Base-by-base conservation (phyloP, 345 rosid species). In the Diplotaxis tenuifolia region DNA sequence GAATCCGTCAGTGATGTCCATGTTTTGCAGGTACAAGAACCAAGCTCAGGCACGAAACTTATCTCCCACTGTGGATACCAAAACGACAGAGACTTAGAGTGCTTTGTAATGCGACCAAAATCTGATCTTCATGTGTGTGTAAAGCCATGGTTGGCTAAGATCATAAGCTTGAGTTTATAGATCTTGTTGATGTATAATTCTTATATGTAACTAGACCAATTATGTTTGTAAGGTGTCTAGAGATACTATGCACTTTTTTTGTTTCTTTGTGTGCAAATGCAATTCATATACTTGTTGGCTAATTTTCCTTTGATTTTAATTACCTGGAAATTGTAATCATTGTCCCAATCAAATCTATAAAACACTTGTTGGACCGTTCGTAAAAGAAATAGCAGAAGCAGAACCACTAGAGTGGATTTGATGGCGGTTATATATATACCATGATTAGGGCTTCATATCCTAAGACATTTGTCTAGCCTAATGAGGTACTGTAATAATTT, bases 1-100 rank as follows among this genome's bases (percentile, higher is more conserved):
- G 60, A 74, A 69, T 21, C 38, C 73, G 12, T 84, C 95, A 0
- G 71, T 93, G 54, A 61, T 68, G 0, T 63, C 82, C 71, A 56
- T 88, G 55, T 93, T 90, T 80, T 78, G 83, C 54, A 87, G 61
- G 67, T 93, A 84, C 69, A 87, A 72, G 73, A 72, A 49, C 50
- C 73, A 73, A 38, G 75, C 65, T 29, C 72, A 62, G 20, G 72
- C 70, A 0, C 72, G 23, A 15, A 28, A 67, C 53, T 36, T 72
- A 9, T 47, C 78, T 1, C 49, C 34, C 64, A 52, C 27, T 29
- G 59, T 54, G 45, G 60, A 52, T 27, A 49, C 57, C 0, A 22
- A 11, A 0, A 4, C 12, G 16, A 18, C 49, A 19, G 15, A 45
- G 38, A 58, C 72, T 21, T 28, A 58, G 11, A 58, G 7, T 56